Conservation (phyloP, 768 basidiomycete genomes). For the Hygrophorus pudorinus region DNA sequence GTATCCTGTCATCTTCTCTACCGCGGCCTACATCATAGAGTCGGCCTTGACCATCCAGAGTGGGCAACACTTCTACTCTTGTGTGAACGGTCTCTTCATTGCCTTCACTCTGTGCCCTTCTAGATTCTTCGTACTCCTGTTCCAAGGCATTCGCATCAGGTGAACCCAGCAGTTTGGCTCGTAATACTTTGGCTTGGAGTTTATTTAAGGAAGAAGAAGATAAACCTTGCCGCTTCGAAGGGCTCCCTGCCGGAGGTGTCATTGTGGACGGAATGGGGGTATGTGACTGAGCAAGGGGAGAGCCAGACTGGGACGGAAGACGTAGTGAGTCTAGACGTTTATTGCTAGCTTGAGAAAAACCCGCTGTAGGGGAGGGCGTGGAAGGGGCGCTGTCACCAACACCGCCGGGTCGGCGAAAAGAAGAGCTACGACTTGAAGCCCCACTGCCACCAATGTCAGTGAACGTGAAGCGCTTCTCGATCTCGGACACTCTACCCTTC, state of each 20-base stretch:
- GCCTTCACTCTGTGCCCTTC: slow-evolving; percentile 34
- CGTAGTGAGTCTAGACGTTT: slow-evolving; percentile 53
- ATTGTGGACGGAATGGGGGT: slow-evolving; percentile 91
- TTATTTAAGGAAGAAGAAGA: slow-evolving; percentile 81
- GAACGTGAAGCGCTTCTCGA: slow-evolving; percentile 56
- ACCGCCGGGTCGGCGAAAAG: slow-evolving; percentile 79
- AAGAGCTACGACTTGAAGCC: slow-evolving; percentile 69
- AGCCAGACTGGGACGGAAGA: slow-evolving; percentile 47
- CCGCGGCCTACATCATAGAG: slow-evolving; percentile 77
- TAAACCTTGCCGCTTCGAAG: neutral
- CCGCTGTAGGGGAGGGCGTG: slow-evolving; percentile 49
- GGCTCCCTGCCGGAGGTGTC: slow-evolving; percentile 43
- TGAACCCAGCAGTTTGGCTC: slow-evolving; percentile 81
- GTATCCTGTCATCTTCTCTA: neutral
- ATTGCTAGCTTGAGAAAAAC: slow-evolving; percentile 26
- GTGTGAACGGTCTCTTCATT: slow-evolving; percentile 36
- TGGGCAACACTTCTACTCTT: slow-evolving; percentile 79
- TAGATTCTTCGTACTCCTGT: slow-evolving; percentile 64
- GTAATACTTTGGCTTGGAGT: slow-evolving; percentile 85
- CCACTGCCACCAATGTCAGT: slow-evolving; percentile 53
- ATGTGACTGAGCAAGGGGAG: slow-evolving; percentile 49
- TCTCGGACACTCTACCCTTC: slow-evolving; percentile 25
- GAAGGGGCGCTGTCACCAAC: slow-evolving; percentile 41
- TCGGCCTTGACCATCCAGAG: slow-evolving; percentile 72
- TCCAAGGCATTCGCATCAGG: slow-evolving; percentile 72